Conservation (phyloP, 2,329 filamentous ascomycete species). For the Clonostachys rosea region DNA sequence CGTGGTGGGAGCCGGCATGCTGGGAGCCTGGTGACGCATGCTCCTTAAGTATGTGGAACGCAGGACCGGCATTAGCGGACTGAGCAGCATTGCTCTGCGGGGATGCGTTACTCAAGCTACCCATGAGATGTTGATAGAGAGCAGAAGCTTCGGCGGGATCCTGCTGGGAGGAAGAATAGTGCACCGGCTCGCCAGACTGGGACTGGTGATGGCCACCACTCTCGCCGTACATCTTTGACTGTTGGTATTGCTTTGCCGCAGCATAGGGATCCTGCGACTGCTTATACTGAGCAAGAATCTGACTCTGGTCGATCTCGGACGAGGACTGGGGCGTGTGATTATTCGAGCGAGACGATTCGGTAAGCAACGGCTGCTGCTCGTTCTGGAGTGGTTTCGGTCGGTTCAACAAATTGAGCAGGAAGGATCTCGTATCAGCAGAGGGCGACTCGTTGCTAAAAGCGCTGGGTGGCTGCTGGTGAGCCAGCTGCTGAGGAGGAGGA, state of each 20-base stretch:
- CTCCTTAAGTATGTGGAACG: conserved; percentile 45
- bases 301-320: conserved; percentile 11
- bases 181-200: conserved; percentile 2
- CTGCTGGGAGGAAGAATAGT: conserved; percentile 5
- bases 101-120: conserved; percentile 29
- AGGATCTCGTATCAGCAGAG: conserved; percentile 71
- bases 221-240: conserved; percentile 16
- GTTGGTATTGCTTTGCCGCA: conserved; percentile 12
- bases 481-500: conserved; percentile 10
- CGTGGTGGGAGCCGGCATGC: conserved; percentile 22
- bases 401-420: conserved; percentile 81
- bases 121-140: conserved; percentile 30
- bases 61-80: conserved; percentile 19
- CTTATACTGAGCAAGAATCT: conserved; percentile 14
- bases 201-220: conserved; percentile 5
- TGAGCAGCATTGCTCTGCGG: conserved; percentile 25
- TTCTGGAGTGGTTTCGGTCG: conserved; percentile 65
- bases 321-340: conserved; percentile 39
- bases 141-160: conserved; percentile 28
- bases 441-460: conserved; percentile 46
- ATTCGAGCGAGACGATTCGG: conserved; percentile 34
- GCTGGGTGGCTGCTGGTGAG: conserved; percentile 12
- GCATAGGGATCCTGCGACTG: conserved; percentile 11
- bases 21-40: conserved; percentile 21
- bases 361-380: conserved; percentile 36